phyloP scores from a whole-genome alignment of 192 early-diverging fungal genomes.

The Phycomyces blakesleeanus region DNA sequence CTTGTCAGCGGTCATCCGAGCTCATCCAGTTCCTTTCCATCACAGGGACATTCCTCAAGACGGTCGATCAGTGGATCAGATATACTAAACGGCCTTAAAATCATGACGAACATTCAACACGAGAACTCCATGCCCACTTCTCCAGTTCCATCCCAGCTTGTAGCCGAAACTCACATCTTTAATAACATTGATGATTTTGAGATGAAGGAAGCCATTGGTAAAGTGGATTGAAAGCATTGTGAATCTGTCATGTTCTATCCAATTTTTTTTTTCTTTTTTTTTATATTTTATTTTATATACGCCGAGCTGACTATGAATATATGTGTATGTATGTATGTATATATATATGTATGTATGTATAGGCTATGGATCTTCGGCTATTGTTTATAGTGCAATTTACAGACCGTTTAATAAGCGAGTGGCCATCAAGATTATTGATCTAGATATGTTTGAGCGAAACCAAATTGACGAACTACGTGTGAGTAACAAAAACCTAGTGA shows the following conservation, averaged over 20 bases:
- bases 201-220: constrained; percentile 32
- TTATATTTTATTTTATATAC: no score
- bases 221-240: neutral
- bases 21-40: neutral
- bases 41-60: neutral
- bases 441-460: constrained; percentile 87
- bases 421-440: constrained; percentile 83
- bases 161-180: constrained; percentile 10
- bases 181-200: constrained; percentile 32
- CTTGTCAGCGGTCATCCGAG: neutral
- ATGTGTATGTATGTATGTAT: no score
- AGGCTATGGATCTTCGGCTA: constrained; percentile 86
- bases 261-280: no score
- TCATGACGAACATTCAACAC: constrained; percentile 14
- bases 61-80: constrained; percentile 19
- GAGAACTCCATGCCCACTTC: neutral
- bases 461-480: constrained; percentile 89
- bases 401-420: constrained; percentile 64
- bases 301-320: neutral
- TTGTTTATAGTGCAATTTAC: constrained; percentile 78
- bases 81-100: constrained; percentile 7
- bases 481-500: no score
- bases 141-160: constrained; percentile 1
- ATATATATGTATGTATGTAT: no score
- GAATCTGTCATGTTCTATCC: no score